A percentile compares a stretch with the other conserved stretches of the same genome.
Evolutionary conservation across 768 basidiomycete genomes (phyloP).

Genomic region (Gloeopeniophorella convolvens): DNA sequence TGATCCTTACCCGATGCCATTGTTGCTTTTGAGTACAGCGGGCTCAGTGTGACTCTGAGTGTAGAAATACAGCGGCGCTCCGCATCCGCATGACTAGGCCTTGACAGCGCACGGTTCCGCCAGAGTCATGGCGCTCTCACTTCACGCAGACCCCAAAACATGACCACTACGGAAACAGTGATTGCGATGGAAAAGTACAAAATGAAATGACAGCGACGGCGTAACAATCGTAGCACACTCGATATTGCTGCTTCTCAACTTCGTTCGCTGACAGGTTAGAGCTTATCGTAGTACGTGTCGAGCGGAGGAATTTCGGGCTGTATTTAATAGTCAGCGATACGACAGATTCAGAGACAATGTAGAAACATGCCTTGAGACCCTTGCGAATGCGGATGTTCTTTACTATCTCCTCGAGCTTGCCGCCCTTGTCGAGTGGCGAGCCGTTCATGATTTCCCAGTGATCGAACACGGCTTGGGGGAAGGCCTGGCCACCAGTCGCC

Average conservation of each 20-base stretch:
- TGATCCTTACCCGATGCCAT: no score
- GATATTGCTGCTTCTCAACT: slow-evolving; percentile 2
- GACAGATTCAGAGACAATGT: slow-evolving; percentile 9
- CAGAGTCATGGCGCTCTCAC: no score
- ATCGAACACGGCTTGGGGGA: slow-evolving; percentile 94
- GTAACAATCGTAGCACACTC: slow-evolving; percentile 12
- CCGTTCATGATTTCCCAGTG: slow-evolving; percentile 87
- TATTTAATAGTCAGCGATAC: slow-evolving; percentile 10
- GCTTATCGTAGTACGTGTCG: slow-evolving; percentile 92
- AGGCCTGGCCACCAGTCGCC: slow-evolving; percentile 93
- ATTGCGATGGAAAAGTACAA: slow-evolving; percentile 9
- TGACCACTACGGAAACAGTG: slow-evolving; percentile 2
- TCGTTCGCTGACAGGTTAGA: slow-evolving; percentile 37
- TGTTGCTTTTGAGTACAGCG: no score
- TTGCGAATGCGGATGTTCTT: slow-evolving; percentile 82
- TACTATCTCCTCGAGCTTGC: slow-evolving; percentile 85
- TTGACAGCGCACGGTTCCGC: no score
- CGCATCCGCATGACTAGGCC: no score
- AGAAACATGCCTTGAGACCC: slow-evolving; percentile 72
- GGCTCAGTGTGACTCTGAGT: no score
- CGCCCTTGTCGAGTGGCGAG: slow-evolving; percentile 81
- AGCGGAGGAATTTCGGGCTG: slow-evolving; percentile 84
- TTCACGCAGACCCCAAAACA: no score
- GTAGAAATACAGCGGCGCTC: no score
- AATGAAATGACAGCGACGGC: slow-evolving; percentile 7